These are phyloP conservation scores for Fraxinus sp. DNA, from an alignment of 305 asterid species.

Conservation along the genomic window DNA sequence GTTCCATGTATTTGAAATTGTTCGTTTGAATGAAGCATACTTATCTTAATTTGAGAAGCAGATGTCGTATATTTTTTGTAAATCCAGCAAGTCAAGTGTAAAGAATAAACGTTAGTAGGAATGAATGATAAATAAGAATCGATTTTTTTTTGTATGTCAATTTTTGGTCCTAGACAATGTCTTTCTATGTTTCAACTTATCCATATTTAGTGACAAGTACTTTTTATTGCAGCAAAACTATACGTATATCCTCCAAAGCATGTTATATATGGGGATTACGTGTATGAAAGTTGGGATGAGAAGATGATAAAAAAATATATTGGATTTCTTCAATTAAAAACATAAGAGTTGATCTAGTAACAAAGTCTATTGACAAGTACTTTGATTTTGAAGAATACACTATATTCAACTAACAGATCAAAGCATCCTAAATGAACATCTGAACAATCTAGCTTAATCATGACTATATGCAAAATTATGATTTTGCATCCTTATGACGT, in stretches of 20 bases:
- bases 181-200: conserved; percentile 19
- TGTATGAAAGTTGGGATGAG: conserved; percentile 55
- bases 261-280: no score
- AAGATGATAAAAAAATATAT: conserved; percentile 56
- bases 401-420: neutral
- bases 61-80: neutral
- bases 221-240: no score
- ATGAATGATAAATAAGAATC: neutral
- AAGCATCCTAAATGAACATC: neutral
- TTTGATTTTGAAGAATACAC: neutral
- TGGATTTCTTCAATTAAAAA: conserved; percentile 73
- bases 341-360: conserved; percentile 82
- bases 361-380: conserved; percentile 60
- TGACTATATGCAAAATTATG: neutral
- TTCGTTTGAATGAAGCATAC: neutral
- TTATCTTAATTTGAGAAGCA: conserved; percentile 18
- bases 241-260: no score
- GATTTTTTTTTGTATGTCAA: neutral
- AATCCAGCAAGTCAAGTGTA: neutral
- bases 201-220: neutral
- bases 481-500: neutral
- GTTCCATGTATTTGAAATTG: neutral
- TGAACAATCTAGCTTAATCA: neutral
- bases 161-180: neutral
- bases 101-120: neutral